Evolutionary conservation across 148 eudicot species (phyloP).

Genomic region (Nepenthes mirabilis): DNA sequence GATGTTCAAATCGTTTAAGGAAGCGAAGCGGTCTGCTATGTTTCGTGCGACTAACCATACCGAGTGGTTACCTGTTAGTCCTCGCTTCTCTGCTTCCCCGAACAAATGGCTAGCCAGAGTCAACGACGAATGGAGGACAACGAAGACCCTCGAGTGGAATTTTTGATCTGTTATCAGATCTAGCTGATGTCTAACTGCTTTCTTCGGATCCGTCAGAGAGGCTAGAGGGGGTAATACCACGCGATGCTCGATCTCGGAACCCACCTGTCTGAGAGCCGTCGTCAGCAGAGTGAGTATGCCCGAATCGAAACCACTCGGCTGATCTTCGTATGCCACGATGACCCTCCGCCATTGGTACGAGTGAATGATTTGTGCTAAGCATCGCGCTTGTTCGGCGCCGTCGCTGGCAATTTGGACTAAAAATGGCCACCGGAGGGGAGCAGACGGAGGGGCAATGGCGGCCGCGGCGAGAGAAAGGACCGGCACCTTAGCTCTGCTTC

Average conservation of each 20-base stretch:
- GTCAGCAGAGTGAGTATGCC: background rate
- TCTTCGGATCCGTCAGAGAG: constrained; percentile 4
- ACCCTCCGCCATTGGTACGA: constrained; percentile 9
- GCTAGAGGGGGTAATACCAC: constrained; percentile 8
- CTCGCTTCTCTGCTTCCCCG: constrained; percentile 12
- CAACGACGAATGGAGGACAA: constrained; percentile 13
- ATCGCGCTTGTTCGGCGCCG: background rate
- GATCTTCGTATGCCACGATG: constrained; percentile 8
- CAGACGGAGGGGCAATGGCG: constrained; percentile 1
- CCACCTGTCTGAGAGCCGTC: constrained; percentile 2
- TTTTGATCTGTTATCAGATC: background rate
- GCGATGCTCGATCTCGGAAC: constrained; percentile 5
- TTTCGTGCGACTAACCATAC: constrained; percentile 13
- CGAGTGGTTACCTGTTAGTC: constrained; percentile 11
- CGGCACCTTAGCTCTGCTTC: constrained; percentile 8
- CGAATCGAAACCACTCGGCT: constrained; percentile 1
- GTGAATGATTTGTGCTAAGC: constrained; percentile 5
- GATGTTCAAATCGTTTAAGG: background rate
- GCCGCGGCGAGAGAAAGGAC: constrained; percentile 7
- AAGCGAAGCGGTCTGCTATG: constrained; percentile 7
- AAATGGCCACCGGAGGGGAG: constrained; percentile 6
- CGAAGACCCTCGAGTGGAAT: constrained; percentile 14
- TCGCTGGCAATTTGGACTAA: constrained; percentile 6
- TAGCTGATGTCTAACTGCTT: background rate
- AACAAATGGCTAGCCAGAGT: constrained; percentile 10